Evolutionary conservation across 75 land plant species (phyloP), one percentile per base, ranked within the genome.

Genomic region (Larix kaempferi): DNA sequence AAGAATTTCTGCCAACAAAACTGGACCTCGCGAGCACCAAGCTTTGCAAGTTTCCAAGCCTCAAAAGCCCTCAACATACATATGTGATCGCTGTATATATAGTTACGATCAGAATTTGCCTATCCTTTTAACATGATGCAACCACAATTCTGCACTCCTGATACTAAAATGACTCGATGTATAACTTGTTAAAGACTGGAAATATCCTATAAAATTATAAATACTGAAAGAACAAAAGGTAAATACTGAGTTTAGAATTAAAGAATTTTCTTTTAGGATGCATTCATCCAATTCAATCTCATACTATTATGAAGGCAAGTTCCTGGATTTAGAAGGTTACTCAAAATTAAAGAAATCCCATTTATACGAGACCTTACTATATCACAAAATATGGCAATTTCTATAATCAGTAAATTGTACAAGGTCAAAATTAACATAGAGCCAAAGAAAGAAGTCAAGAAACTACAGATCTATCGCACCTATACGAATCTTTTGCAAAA

Each of bases 401-500:
- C 66, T 22, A 63, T 22, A 63, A 63, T 63, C 26, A 25, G 26
- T 10, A 22, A 71, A 15, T 26, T 71, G 19, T 17, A 22, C 37
- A 6, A 71, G 73, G 26, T 33, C 33, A 33, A 22, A 26, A 63
- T 63, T 10, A 63, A 63, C 16, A 15, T 16, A 26, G 66, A 22
- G 26, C 16, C 54, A 49, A 2, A 49, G 11, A 49, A 49, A 63
- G 23, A 22, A 11, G 66, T 63, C 66, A 16, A 8, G 66, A 26
- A 63, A 23, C 66, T 63, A 63, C 26, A 23, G 66, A 23, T 22
- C 66, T 15, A 23, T 63, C 39, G 6, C 19, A 95, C 99, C 99
- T 97, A 89, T 86, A 92, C n/a, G 99, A 95, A 78, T 97, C 93
- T 72, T 90, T 98, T 77, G 99, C 98, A 84, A 97, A 94, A 27